Evolutionary conservation across 805 yeast species (phyloP), one percentile per base, ranked within the genome.

Genomic region (Wickerhamomyces chambardii): DNA sequence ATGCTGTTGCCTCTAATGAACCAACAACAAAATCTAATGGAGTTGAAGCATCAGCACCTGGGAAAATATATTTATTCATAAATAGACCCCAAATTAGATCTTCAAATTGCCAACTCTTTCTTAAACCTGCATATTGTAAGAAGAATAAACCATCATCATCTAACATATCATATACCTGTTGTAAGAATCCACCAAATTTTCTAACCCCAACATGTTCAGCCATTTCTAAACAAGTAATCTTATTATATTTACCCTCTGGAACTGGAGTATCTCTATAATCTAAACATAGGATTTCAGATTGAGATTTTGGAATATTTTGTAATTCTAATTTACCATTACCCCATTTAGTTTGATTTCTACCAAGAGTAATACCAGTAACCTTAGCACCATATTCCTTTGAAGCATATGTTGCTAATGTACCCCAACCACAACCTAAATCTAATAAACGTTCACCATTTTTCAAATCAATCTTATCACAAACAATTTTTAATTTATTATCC

Each of bases 351-450:
- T 86, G 96, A 66, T 86, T 86, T 55, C 70, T 78, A 55, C 96
- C 95, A 43, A 86, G 69, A 30, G 96, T 86, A 50, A 86, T 66
- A 64, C 95, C 96, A 36, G 95, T 86, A 40, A 83, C 94, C 36
- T 73, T 60, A 31, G 95, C 95, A 40, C 89, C 94, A 51, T 80
- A 79, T 55, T 80, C 77, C 42, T 78, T 72, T 3, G 95, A 83
- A 22, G 92, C 87, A 59, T 68, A 85, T 22, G 90, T 70, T 32
- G 95, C 86, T 54, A 89, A 70, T 34, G 96, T 83, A 55, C 96
- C 96, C 96, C 96, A 86, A 48, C 96, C 96, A 62, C 95, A 86
- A 43, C 96, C 96, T 39, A 86, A 64, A 54, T 86, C 96, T 41
- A 86, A 75, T 57, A 85, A 66, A 41, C 64, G 65, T 46, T 86